Percentiles rank a stretch among this genome's conserved stretches.
Conservation (phyloP, 2,329 filamentous ascomycete genomes). For the Aspergillus phoenicis region DNA sequence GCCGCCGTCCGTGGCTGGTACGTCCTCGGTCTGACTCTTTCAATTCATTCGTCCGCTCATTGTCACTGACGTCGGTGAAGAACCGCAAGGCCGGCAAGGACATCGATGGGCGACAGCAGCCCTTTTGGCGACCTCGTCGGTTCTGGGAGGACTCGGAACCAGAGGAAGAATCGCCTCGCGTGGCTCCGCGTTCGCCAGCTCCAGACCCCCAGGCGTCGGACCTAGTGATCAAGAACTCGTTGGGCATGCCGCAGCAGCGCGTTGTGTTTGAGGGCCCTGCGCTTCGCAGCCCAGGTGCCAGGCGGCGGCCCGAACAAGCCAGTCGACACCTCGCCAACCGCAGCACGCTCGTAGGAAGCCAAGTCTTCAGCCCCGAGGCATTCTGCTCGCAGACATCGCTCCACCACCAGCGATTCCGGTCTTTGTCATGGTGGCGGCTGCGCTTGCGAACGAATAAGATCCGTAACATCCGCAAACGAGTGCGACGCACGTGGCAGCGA, state of each 20-base stretch:
- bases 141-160: constrained; percentile 62
- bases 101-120: constrained; percentile 55
- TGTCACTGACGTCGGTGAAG: constrained; percentile 45
- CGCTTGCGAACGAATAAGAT: constrained; percentile 56
- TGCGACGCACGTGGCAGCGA: constrained; percentile 47
- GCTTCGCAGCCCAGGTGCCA: constrained; percentile 36
- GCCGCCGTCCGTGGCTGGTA: constrained; percentile 40
- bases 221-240: constrained; percentile 57
- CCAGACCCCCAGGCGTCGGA: constrained; percentile 25
- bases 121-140: constrained; percentile 65
- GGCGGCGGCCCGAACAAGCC: constrained; percentile 28
- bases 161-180: constrained; percentile 36
- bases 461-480: constrained; percentile 51
- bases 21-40: constrained; percentile 47
- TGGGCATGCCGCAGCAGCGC: constrained; percentile 57
- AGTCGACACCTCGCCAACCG: constrained; percentile 33
- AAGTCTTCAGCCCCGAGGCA: constrained; percentile 28
- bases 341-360: constrained; percentile 34
- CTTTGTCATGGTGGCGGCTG: constrained; percentile 47
- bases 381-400: constrained; percentile 36
- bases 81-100: constrained; percentile 48
- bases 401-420: constrained; percentile 32
- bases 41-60: constrained; percentile 39
- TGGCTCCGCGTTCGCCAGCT: background rate
- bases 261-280: constrained; percentile 46